Evolutionary conservation across 441 rosid species (phyloP).

Genomic region (Adansonia gregorii): DNA sequence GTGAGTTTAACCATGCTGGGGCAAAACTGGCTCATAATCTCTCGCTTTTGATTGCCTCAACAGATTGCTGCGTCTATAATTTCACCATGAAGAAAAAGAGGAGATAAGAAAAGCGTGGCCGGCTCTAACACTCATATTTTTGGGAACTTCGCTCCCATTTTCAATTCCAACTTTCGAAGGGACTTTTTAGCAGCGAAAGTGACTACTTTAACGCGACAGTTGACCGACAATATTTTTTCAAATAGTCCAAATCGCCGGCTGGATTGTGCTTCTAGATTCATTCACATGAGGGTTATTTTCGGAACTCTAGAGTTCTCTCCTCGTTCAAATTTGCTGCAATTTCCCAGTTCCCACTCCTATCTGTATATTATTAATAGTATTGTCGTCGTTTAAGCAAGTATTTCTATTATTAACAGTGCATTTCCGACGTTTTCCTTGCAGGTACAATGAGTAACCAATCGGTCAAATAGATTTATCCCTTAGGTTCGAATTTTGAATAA

Average conservation of each 20-base stretch:
- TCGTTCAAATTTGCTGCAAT: background rate
- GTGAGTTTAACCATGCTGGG: conserved; percentile 38
- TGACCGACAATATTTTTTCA: conserved; percentile 33
- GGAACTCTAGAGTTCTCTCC: background rate
- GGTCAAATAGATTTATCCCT: too few species aligned
- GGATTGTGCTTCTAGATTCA: background rate
- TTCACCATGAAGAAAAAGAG: conserved; percentile 42
- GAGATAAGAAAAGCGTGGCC: background rate
- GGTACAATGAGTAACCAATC: too few species aligned
- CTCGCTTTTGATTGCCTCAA: conserved; percentile 42
- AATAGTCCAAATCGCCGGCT: conserved; percentile 2
- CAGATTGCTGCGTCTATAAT: conserved; percentile 24
- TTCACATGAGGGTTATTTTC: background rate
- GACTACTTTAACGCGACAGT: conserved; percentile 47
- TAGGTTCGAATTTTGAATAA: too few species aligned
- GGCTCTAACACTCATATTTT: conserved; percentile 24
- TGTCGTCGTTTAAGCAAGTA: too few species aligned
- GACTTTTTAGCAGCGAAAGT: conserved; percentile 31
- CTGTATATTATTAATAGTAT: too few species aligned
- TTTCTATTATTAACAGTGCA: too few species aligned
- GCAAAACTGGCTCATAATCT: conserved; percentile 33
- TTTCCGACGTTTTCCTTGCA: too few species aligned
- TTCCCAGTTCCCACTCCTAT: too few species aligned
- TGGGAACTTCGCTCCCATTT: conserved; percentile 7
- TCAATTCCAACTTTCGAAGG: conserved; percentile 23